phyloP scores from a whole-genome alignment of 2,329 filamentous ascomycete species.

The Arthrobotrys conoides region DNA sequence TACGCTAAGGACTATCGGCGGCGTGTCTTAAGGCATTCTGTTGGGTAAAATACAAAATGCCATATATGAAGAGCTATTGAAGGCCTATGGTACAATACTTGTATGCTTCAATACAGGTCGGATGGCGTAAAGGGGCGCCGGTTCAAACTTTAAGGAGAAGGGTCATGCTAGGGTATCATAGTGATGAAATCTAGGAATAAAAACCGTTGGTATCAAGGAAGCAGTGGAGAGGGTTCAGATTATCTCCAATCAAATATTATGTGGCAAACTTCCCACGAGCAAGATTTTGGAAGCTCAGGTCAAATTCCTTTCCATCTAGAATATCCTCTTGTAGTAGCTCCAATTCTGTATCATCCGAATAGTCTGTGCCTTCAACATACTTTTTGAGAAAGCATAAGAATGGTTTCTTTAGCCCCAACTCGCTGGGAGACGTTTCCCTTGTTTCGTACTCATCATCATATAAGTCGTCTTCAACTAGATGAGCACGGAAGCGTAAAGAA shows the following conservation, averaged over 20 bases:
- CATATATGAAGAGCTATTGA: not conserved
- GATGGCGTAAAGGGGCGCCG: not conserved
- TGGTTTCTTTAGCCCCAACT: slow-evolving; percentile 23
- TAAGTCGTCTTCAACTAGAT: slow-evolving; percentile 37
- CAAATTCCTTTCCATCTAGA: slow-evolving; percentile 31
- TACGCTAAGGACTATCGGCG: not conserved
- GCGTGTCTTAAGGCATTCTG: not conserved
- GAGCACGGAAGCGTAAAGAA: slow-evolving; percentile 31
- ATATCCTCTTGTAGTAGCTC: slow-evolving; percentile 37
- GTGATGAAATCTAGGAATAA: not conserved
- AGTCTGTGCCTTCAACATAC: slow-evolving; percentile 13
- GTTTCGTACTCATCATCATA: slow-evolving; percentile 35
- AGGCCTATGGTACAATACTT: slow-evolving; percentile 6
- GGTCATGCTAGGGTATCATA: not conserved
- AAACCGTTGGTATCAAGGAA: not conserved
- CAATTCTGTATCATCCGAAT: slow-evolving; percentile 32
- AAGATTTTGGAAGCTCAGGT: slow-evolving; percentile 44
- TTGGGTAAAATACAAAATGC: slow-evolving; percentile 10
- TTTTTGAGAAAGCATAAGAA: slow-evolving; percentile 31
- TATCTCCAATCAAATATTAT: not conserved
- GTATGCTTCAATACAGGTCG: not conserved
- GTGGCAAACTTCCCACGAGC: not conserved
- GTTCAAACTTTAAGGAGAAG: not conserved
- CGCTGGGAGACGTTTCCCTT: not conserved
- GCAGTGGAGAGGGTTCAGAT: not conserved